phyloP scores from a whole-genome alignment of 192 early-diverging fungal genomes.

The Thamnidium elegans region DNA sequence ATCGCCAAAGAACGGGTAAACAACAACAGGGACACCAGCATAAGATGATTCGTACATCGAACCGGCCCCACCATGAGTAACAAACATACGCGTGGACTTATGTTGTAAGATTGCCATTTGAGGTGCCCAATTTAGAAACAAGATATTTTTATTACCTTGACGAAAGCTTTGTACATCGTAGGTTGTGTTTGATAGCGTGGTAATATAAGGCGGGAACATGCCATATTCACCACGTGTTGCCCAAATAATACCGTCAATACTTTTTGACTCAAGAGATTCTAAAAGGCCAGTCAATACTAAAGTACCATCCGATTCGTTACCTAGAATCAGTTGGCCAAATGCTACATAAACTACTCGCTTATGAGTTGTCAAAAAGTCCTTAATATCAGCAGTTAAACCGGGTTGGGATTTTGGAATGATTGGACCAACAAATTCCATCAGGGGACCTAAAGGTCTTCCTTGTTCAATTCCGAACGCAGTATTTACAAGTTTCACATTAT shows the following conservation, averaged over 20 bases:
- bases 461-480: slow-evolving; percentile 27
- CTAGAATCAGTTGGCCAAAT: slow-evolving; percentile 23
- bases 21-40: slow-evolving; percentile 23
- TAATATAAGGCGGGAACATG: background rate
- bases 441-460: slow-evolving; percentile 23
- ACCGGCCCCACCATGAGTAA: slow-evolving; percentile 30
- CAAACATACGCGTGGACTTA: slow-evolving; percentile 18
- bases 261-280: slow-evolving; percentile 18
- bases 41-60: slow-evolving; percentile 35
- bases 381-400: background rate
- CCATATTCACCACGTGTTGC: background rate
- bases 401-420: slow-evolving; percentile 28
- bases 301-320: background rate
- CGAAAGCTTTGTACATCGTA: background rate
- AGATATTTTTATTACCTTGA: background rate
- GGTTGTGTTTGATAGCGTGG: background rate
- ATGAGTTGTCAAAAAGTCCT: slow-evolving; percentile 20
- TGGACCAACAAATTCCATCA: slow-evolving; percentile 36
- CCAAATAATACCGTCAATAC: slow-evolving; percentile 39
- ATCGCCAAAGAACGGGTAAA: slow-evolving; percentile 32
- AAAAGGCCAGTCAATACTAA: slow-evolving; percentile 27
- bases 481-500: slow-evolving; percentile 25
- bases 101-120: slow-evolving; percentile 37
- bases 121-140: slow-evolving; percentile 25
- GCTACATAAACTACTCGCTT: slow-evolving; percentile 28